Base-by-base conservation (phyloP, 106 monocot genomes). In the Narthecium ossifragum region DNA sequence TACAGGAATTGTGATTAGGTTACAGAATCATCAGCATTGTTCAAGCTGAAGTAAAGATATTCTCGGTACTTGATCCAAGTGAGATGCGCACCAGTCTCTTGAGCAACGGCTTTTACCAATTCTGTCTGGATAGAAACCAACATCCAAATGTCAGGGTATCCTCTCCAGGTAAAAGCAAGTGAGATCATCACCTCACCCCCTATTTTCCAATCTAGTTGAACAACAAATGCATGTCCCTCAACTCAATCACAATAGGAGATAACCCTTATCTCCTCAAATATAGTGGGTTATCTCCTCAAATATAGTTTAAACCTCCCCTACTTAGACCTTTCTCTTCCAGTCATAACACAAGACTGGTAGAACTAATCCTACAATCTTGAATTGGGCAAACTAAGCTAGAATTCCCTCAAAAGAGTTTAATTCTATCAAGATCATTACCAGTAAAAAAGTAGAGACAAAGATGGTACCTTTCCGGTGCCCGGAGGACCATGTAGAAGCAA, bases 401-500 rank as follows among this genome's bases (percentile, higher is more conserved):
- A n/a, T n/a, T n/a, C n/a, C n/a, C n/a, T n/a, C n/a, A n/a, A n/a
- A n/a, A n/a, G n/a, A n/a, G n/a, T n/a, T 37, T 5, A 37, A 11
- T 37, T 37, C 11, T 37, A 5, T 6, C 11, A 6, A 37, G 36
- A 37, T 37, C n/a, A 37, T 37, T 5, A 11, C 5, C 5, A 37
- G 5, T 37, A 37, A 37, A 11, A 6, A 37, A 5, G 11, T 37
- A 37, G 36, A 37, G 5, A 5, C 7, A 37, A 60, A 57, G 26
- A 10, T 18, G 4, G 30, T 73, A 90, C 96, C 90, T 96, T 96
- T 76, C 90, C 96, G 14, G 90, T 87, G 25, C 96, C 90, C 0
- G 94, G 83, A 22, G 90, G 86, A 8, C 96, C 96, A 40, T 76
- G 77, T 17, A 96, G 75, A 46, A 96, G 86, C 75, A 96, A 74